Conservation (phyloP, 331 rosid species). For the Spiraea crenata region DNA sequence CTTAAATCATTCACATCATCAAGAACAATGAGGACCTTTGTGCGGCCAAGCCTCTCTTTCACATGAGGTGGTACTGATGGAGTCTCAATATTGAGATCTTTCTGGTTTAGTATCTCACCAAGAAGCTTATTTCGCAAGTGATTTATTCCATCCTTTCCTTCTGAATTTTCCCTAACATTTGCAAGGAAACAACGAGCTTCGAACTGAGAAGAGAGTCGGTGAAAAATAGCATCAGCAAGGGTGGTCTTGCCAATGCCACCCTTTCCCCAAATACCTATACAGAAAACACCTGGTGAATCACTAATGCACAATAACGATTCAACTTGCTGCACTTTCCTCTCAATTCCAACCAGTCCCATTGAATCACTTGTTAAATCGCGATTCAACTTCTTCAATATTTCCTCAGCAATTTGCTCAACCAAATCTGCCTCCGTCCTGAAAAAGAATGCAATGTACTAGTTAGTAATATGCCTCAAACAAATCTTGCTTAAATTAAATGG, state of each 20-base stretch:
- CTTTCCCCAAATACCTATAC: background rate
- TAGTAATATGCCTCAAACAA: background rate
- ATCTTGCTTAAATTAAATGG: background rate
- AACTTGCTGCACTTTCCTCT: background rate
- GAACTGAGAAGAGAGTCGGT: background rate
- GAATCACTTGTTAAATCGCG: background rate
- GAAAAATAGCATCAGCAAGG: background rate
- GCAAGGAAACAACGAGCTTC: background rate
- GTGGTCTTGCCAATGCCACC: no score
- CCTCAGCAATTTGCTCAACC: background rate
- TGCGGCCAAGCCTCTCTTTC: conserved; percentile 21
- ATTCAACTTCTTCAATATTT: background rate
- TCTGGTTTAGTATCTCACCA: conserved; percentile 9
- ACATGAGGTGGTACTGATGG: conserved; percentile 23
- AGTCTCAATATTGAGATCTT: conserved; percentile 16
- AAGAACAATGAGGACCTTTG: conserved; percentile 40
- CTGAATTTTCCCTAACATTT: background rate
- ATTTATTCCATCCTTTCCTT: background rate
- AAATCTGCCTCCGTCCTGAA: background rate
- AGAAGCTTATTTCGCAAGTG: conserved; percentile 33
- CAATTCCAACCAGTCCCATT: background rate
- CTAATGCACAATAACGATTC: background rate
- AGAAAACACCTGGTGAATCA: background rate
- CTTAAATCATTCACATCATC: conserved; percentile 41
- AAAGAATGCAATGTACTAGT: background rate